Evolutionary conservation across 2,329 filamentous ascomycete genomes (phyloP).

Genomic region (Aspergillus calidoustus): DNA sequence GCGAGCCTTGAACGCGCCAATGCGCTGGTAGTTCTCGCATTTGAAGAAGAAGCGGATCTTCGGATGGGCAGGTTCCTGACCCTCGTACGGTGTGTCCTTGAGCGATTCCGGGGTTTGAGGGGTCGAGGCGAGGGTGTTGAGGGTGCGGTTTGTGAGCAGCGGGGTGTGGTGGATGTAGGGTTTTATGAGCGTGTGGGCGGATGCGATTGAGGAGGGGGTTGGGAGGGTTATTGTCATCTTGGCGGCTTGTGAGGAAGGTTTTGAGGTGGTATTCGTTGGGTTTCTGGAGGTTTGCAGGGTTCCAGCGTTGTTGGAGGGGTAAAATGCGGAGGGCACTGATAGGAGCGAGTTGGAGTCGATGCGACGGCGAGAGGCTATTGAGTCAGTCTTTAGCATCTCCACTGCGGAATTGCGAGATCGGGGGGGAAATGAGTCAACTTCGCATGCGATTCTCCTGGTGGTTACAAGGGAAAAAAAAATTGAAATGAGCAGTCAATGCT

Average conservation of each 20-base stretch:
- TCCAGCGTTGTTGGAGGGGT: not conserved
- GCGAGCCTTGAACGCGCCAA: slow-evolving; percentile 90
- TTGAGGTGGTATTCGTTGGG: not conserved
- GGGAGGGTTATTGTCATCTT: slow-evolving; percentile 59
- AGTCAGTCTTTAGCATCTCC: not conserved
- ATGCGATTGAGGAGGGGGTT: slow-evolving; percentile 71
- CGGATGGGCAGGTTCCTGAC: slow-evolving; percentile 63
- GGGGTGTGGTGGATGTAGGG: slow-evolving; percentile 82
- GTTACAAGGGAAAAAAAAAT: not conserved
- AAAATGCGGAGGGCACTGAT: not conserved
- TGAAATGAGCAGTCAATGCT: slow-evolving; percentile 5
- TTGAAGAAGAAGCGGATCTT: slow-evolving; percentile 85
- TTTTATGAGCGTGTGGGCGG: slow-evolving; percentile 74
- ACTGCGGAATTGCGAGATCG: not conserved
- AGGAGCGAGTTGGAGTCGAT: not conserved
- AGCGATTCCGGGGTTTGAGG: slow-evolving; percentile 63
- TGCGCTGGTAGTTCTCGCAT: slow-evolving; percentile 88
- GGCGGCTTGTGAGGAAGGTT: not conserved
- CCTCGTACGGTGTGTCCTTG: slow-evolving; percentile 61
- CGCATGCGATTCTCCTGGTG: not conserved
- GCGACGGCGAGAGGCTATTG: not conserved
- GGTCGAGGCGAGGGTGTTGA: slow-evolving; percentile 75
- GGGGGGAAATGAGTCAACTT: not conserved
- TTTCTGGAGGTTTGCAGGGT: not conserved
- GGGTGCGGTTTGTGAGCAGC: slow-evolving; percentile 76